Evolutionary conservation across 129 eudicot species (phyloP).

Genomic region (Flaveria bidentis): DNA sequence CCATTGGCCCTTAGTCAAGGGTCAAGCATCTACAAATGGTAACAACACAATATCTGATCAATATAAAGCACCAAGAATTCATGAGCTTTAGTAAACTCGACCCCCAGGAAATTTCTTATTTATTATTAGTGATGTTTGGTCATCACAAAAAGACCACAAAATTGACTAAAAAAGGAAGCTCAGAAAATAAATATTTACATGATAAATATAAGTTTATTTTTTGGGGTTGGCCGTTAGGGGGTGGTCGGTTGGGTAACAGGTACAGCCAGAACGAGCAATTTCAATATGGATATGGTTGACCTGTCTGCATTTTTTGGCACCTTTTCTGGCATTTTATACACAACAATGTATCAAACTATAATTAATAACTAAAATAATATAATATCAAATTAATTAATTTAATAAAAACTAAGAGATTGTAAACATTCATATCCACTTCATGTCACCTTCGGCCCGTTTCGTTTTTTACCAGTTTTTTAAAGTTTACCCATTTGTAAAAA

Average conservation of each 20-base stretch:
- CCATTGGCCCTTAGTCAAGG: too few relatives aligned
- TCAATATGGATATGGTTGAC: not conserved
- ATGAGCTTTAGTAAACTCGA: not conserved
- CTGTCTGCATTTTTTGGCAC: not conserved
- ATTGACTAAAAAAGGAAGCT: not conserved
- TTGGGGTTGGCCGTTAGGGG: not conserved
- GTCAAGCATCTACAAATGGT: conserved; percentile 5
- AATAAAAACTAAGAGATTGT: not conserved
- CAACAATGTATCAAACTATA: too few relatives aligned
- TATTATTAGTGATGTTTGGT: not conserved
- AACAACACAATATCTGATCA: conserved; percentile 14
- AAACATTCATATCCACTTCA: not conserved
- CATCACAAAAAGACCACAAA: conserved; percentile 9
- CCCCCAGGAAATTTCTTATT: not conserved
- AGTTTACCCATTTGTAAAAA: not conserved
- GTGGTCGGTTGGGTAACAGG: not conserved
- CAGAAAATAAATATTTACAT: not conserved
- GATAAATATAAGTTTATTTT: not conserved
- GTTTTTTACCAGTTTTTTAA: not conserved
- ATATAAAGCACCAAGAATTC: conserved; percentile 13
- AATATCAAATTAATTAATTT: not conserved
- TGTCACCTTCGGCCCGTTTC: not conserved
- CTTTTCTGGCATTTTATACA: not conserved
- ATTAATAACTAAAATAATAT: too few relatives aligned
- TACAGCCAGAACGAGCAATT: too few relatives aligned